A percentile compares a stretch with the other conserved stretches of the same genome.
Conservation (phyloP, 139 green algal species). For the Astrephomene gubernaculifera region DNA sequence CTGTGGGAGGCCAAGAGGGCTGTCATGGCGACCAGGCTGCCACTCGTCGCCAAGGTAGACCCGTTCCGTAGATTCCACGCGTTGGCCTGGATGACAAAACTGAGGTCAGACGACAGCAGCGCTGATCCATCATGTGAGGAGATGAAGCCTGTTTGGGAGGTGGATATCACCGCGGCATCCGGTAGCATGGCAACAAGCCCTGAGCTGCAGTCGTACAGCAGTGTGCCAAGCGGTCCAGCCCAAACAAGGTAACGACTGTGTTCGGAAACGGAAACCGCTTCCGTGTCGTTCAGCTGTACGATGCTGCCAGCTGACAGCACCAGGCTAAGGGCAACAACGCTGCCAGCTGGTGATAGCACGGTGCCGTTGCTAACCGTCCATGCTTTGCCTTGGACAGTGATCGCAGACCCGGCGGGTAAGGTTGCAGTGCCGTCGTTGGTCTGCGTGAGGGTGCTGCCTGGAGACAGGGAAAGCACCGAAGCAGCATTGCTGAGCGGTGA, state of each 20-base stretch:
- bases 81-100: background rate
- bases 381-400: background rate
- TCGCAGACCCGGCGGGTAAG: background rate
- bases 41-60: background rate
- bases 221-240: background rate
- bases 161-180: background rate
- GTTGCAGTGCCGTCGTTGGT: background rate
- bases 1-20: background rate
- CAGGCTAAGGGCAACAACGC: background rate
- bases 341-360: background rate
- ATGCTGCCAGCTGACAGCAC: background rate
- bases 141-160: background rate
- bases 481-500: too few species aligned
- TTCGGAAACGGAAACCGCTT: background rate
- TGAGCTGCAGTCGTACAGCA: background rate
- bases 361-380: background rate
- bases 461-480: background rate
- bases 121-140: background rate
- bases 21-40: background rate
- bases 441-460: background rate
- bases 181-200: background rate
- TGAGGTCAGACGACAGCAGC: background rate
- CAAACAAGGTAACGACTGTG: background rate
- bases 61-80: constrained; percentile 8
- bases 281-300: background rate